phyloP scores from a whole-genome alignment of 768 basidiomycete genomes.

The Holtermanniella nyarrowii region DNA sequence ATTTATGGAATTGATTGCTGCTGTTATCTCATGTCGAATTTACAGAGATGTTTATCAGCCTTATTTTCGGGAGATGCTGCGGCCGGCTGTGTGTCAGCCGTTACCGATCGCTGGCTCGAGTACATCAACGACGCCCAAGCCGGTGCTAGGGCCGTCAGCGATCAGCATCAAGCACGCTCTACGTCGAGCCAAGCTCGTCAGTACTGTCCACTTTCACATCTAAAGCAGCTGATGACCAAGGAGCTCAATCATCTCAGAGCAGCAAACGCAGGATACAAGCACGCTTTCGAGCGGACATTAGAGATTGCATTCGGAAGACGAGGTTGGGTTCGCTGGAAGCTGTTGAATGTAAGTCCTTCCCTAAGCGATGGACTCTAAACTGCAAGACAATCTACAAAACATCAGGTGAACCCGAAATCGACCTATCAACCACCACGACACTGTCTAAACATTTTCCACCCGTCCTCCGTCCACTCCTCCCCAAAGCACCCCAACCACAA shows the following conservation, averaged over 20 bases:
- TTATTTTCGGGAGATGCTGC: background rate
- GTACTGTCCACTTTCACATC: background rate
- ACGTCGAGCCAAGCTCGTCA: background rate
- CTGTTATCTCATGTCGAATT: too few relatives aligned
- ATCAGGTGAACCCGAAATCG: background rate
- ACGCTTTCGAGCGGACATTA: slow-evolving; percentile 22
- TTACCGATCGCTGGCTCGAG: too few relatives aligned
- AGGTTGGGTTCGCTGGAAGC: slow-evolving; percentile 12
- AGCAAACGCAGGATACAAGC: slow-evolving; percentile 27
- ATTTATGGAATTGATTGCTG: background rate
- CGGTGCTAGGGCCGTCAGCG: too few relatives aligned
- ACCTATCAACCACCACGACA: background rate
- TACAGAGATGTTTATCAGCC: background rate
- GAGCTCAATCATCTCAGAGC: slow-evolving; percentile 17
- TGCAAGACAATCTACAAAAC: background rate
- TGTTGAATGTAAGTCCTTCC: slow-evolving; percentile 15
- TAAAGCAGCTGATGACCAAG: slow-evolving; percentile 3
- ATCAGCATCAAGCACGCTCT: background rate
- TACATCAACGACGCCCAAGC: too few relatives aligned
- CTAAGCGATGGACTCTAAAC: background rate
- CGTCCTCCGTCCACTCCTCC: background rate
- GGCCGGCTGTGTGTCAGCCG: too few relatives aligned
- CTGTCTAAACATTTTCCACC: slow-evolving; percentile 1
- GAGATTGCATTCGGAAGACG: slow-evolving; percentile 22
- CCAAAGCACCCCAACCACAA: background rate